These are phyloP conservation scores for Hortiboletus flavorubellus DNA, from an alignment of 768 basidiomycete genomes.

Conservation along the genomic window DNA sequence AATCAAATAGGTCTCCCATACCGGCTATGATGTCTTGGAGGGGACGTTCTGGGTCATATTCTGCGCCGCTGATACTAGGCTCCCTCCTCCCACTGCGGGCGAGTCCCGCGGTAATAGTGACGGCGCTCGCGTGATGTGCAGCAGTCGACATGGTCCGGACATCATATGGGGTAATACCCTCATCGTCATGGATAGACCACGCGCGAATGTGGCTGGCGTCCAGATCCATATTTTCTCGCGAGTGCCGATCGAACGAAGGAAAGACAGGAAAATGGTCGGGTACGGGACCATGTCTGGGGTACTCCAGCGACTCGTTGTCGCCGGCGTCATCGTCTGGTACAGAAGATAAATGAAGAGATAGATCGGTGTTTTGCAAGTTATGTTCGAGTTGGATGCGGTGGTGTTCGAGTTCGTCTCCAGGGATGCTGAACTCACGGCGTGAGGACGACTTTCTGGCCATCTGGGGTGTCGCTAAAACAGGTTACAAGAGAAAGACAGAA, in stretches of 20 bases:
- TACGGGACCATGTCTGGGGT: slow-evolving; percentile 65
- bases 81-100: slow-evolving; percentile 49
- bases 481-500: slow-evolving; percentile 11
- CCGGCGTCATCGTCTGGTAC: slow-evolving; percentile 39
- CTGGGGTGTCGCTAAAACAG: slow-evolving; percentile 15
- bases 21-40: slow-evolving; percentile 68
- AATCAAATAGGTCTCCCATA: slow-evolving; percentile 21
- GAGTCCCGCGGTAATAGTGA: slow-evolving; percentile 84
- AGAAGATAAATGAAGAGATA: slow-evolving; percentile 69
- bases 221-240: slow-evolving; percentile 53
- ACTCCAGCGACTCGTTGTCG: slow-evolving; percentile 57
- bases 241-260: slow-evolving; percentile 57
- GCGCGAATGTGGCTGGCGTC: slow-evolving; percentile 49
- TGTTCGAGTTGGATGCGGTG: slow-evolving; percentile 76
- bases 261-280: slow-evolving; percentile 55
- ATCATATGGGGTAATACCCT: slow-evolving; percentile 63
- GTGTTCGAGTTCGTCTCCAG: slow-evolving; percentile 71
- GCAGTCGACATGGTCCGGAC: slow-evolving; percentile 76
- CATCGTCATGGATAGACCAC: slow-evolving; percentile 66
- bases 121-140: slow-evolving; percentile 85
- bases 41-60: slow-evolving; percentile 84
- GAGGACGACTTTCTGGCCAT: slow-evolving; percentile 28
- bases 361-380: slow-evolving; percentile 69
- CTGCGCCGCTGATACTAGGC: slow-evolving; percentile 65
- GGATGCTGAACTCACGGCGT: slow-evolving; percentile 51